Conservation (phyloP, 768 basidiomycete genomes). For the Psilocybe tampanensis region DNA sequence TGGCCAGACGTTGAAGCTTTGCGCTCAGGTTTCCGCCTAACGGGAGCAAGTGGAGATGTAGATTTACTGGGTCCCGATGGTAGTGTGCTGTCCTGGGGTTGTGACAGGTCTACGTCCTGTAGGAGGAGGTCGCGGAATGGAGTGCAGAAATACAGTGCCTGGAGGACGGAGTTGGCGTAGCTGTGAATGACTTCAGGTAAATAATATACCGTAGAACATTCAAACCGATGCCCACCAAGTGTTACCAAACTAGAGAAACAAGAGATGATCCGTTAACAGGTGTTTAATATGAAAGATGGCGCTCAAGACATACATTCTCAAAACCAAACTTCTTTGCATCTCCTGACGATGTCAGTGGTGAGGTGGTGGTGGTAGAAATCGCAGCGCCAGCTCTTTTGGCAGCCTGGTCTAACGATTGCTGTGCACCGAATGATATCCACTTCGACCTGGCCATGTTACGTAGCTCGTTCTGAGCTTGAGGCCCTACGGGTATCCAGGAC, state of each 20-base stretch:
- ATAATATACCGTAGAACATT: slow-evolving; percentile 1
- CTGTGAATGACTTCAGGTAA: slow-evolving; percentile 42
- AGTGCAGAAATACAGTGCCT: slow-evolving; percentile 93
- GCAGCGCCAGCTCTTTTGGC: slow-evolving; percentile 23
- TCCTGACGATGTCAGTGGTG: slow-evolving; percentile 49
- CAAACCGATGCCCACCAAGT: slow-evolving; percentile 69
- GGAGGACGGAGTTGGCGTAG: slow-evolving; percentile 98
- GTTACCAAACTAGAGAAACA: slow-evolving; percentile 78
- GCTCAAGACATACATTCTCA: slow-evolving; percentile 79
- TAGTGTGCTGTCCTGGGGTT: slow-evolving; percentile 34
- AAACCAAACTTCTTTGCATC: slow-evolving; percentile 93
- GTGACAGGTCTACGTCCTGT: slow-evolving; percentile 60
- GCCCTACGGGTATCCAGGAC: slow-evolving; percentile 6
- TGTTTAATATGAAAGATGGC: background rate
- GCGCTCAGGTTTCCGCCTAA: slow-evolving; percentile 62
- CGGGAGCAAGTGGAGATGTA: slow-evolving; percentile 34
- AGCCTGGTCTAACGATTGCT: slow-evolving; percentile 27
- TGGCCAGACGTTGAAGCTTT: slow-evolving; percentile 36
- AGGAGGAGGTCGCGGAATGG: slow-evolving; percentile 91
- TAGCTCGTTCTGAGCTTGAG: slow-evolving; percentile 6
- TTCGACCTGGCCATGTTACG: slow-evolving; percentile 38
- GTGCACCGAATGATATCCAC: slow-evolving; percentile 38
- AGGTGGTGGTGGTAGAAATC: slow-evolving; percentile 23
- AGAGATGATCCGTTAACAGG: slow-evolving; percentile 4
- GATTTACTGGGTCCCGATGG: slow-evolving; percentile 28